These are phyloP conservation scores for Austropuccinia psidii DNA, from an alignment of 1,284 basidiomycete species.

Conservation along the genomic window DNA sequence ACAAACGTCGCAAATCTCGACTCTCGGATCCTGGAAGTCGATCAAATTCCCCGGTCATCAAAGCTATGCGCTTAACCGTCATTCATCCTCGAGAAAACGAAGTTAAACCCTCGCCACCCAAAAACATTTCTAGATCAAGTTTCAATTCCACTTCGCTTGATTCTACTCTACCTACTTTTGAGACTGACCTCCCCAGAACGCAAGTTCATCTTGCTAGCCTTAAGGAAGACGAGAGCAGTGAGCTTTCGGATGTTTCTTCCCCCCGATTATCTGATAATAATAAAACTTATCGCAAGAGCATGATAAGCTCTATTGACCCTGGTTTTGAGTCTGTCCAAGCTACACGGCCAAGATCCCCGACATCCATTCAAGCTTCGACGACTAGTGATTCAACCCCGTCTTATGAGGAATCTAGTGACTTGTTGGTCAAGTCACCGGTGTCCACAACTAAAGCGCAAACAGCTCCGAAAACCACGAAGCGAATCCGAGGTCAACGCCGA, in stretches of 20 bases:
- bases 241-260: conserved; percentile 28
- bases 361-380: too few relatives aligned
- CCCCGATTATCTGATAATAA: too few relatives aligned
- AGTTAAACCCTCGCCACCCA: background rate
- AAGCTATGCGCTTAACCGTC: conserved; percentile 19
- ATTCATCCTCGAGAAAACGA: background rate
- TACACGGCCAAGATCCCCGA: too few relatives aligned
- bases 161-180: background rate
- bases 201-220: background rate
- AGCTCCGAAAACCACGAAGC: background rate
- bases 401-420: background rate
- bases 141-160: background rate
- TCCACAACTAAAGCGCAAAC: conserved; percentile 12
- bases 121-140: background rate
- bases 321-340: too few relatives aligned
- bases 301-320: too few relatives aligned
- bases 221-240: conserved; percentile 21
- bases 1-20: conserved; percentile 3
- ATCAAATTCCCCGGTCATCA: background rate
- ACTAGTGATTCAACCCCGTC: background rate
- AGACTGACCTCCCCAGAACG: too few relatives aligned
- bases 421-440: too few relatives aligned
- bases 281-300: too few relatives aligned
- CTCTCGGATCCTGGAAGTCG: background rate
- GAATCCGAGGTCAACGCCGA: conserved; percentile 7